Percentiles rank a stretch among this genome's conserved stretches.
Conservation (phyloP, 2,329 filamentous ascomycete species). For the Akanthomyces muscarius region DNA sequence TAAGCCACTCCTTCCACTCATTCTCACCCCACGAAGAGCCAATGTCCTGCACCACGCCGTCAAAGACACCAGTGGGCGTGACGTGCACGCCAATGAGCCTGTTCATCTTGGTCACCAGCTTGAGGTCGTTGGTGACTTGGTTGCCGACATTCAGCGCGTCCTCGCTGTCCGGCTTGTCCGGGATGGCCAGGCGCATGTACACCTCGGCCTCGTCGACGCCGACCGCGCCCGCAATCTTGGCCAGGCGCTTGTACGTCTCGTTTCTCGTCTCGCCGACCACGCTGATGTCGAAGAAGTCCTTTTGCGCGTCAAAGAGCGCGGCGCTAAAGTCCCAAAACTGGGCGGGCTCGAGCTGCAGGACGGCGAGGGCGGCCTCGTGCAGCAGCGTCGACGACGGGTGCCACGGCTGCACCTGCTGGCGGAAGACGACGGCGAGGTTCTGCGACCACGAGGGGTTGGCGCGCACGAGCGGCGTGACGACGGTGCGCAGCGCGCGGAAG, state of each 20-base stretch:
- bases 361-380: slow-evolving; percentile 81
- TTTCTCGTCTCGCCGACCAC: slow-evolving; percentile 84
- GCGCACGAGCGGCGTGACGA: slow-evolving; percentile 62
- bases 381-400: slow-evolving; percentile 79
- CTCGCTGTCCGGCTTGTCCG: slow-evolving; percentile 61
- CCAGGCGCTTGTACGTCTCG: slow-evolving; percentile 73
- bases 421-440: slow-evolving; percentile 72
- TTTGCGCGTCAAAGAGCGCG: slow-evolving; percentile 62
- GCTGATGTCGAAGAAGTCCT: slow-evolving; percentile 76
- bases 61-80: slow-evolving; percentile 83
- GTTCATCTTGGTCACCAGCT: slow-evolving; percentile 76
- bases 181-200: slow-evolving; percentile 64
- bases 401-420: slow-evolving; percentile 92
- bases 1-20: slow-evolving; percentile 84
- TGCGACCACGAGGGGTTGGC: slow-evolving; percentile 52
- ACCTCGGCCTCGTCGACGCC: slow-evolving; percentile 69
- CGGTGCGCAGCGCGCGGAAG: slow-evolving; percentile 70
- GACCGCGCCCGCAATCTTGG: slow-evolving; percentile 64
- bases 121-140: slow-evolving; percentile 77
- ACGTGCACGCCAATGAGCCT: slow-evolving; percentile 81
- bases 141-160: slow-evolving; percentile 76
- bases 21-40: slow-evolving; percentile 72
- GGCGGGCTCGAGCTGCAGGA: slow-evolving; percentile 63
- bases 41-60: slow-evolving; percentile 79
- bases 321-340: slow-evolving; percentile 79